Base-by-base conservation (phyloP, 2,329 filamentous ascomycete genomes). In the Allantophomopsis cytisporea region DNA sequence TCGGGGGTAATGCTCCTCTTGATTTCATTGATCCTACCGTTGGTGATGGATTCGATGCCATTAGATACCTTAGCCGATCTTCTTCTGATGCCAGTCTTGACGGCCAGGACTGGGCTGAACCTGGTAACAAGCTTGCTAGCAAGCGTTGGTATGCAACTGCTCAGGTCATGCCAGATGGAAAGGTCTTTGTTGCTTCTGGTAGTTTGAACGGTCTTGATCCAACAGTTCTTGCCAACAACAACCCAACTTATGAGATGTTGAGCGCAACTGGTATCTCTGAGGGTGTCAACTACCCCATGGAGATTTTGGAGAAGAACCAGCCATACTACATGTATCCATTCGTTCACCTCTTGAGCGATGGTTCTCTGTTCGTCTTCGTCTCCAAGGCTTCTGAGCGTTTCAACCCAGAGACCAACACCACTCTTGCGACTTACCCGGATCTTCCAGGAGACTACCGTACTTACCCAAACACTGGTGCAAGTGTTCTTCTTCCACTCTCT, bases 241-340 rank as follows among this genome's bases (percentile, higher is more conserved):
- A 78, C 49, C 73, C 73, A 2, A 78, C 73, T 2, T 77, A 74
- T 51, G 73, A 78, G 50, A 64, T 76, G 18, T 57, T 77, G n/a
- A 65, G 68, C 41, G 44, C 56, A 20, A 49, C 62, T 33, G 73
- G 68, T 41, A 53, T 63, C 34, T 61, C 64, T 3, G 54, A 59
- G 35, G 70, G 69, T 36, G 51, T 55, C 14, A 73, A 61, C 49
- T 61, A 65, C 34, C 54, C 56, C 7, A 63, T 76, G 61, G 64
- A 69, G 4, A 70, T 77, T 31, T 58, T 78, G 17, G 60, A 58
- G 40, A 65, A 66, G 50, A 73, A 71, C 46, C 69, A 76, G 52
- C 73, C 73, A 12, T 76, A 77, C 57, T 76, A 73, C 55, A 75
- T 75, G 71, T 77, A 76, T 49, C 73, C 73, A 3, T 76, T 76